phyloP scores from a whole-genome alignment of 768 basidiomycete genomes.

The Agrocybe pediades region DNA sequence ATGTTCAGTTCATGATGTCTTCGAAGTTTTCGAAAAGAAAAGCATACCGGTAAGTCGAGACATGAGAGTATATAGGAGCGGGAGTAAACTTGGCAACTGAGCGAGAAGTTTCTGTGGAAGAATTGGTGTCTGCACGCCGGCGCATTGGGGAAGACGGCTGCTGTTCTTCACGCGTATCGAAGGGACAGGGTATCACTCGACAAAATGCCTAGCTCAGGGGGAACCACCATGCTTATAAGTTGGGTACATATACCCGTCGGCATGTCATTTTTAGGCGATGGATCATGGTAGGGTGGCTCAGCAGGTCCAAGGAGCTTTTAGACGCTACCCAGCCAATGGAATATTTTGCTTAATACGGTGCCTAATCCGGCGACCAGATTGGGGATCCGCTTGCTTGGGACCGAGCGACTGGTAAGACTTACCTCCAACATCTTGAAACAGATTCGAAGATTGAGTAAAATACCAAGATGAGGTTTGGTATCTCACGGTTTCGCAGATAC shows the following conservation, averaged over 20 bases:
- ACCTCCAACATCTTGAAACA: slow-evolving; percentile 22
- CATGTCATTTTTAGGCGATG: slow-evolving; percentile 17
- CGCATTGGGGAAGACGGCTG: slow-evolving; percentile 21
- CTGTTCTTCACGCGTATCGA: slow-evolving; percentile 11
- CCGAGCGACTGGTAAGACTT: slow-evolving; percentile 21
- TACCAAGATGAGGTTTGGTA: slow-evolving; percentile 11
- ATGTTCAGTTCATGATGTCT: neutral
- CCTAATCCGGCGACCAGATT: slow-evolving; percentile 19
- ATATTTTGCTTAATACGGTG: slow-evolving; percentile 13
- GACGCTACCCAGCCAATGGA: slow-evolving; percentile 14
- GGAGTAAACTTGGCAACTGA: slow-evolving; percentile 37
- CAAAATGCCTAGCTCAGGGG: slow-evolving; percentile 19
- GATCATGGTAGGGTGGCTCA: slow-evolving; percentile 20
- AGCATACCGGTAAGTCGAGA: slow-evolving; percentile 52
- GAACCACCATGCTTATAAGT: slow-evolving; percentile 11
- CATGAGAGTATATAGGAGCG: slow-evolving; percentile 41
- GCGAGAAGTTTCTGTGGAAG: slow-evolving; percentile 29
- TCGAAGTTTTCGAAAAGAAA: neutral
- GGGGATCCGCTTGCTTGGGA: slow-evolving; percentile 9
- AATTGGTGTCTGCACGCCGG: slow-evolving; percentile 27
- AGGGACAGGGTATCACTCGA: slow-evolving; percentile 16
- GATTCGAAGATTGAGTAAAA: slow-evolving; percentile 15
- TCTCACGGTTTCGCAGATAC: slow-evolving; percentile 18
- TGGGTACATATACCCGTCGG: slow-evolving; percentile 24
- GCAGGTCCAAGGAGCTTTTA: slow-evolving; percentile 26